Evolutionary conservation across 805 yeast species (phyloP), one percentile per base, ranked within the genome.

Genomic region (Kazachstania taianensis): DNA sequence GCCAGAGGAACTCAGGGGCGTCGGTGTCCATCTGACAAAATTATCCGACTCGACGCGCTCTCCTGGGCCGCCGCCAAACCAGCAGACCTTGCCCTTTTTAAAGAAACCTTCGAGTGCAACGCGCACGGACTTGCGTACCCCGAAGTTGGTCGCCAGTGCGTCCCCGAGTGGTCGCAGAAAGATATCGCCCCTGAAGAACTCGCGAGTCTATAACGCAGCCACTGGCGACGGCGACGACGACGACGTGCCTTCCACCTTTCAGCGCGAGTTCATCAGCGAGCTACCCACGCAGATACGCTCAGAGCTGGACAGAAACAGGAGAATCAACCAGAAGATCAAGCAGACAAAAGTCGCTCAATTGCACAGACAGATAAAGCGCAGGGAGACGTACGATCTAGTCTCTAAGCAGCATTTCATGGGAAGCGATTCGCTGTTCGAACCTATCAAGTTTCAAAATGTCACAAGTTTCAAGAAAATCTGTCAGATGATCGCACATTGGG

Each of bases 1-100:
- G 1, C 78, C 82, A 0, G 50, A 53, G 10, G 94, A 84, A 25
- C 56, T 87, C 7, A 61, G 96, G 33, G 96, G 96, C 0, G 59
- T 89, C 3, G 79, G 94, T 0, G 63, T 89, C 1, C 81, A 77
- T 19, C 66, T 85, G 59, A 67, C 70, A 6, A 74, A 73, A 44
- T 62, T 87, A 24, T 63, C 63, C n/a, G 25, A n/a, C 25, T 2
- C 4, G 8, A 22, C 25, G 3, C 12, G 8, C 12, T 9, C 12
- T 9, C 25, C 3, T 3, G 43, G 33, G n/a, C 26, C n/a, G 28
- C 22, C 25, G 25, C 20, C 10, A 17, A 30, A 30, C 22, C 22
- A 20, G 25, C n/a, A 9, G 14, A 13, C 25, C 14, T 20, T 14
- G 22, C n/a, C 22, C 29, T 13, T 13, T 26, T 9, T 26, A 8